Evolutionary conservation across 495 filamentous ascomycete species (phyloP).

Genomic region (Tuber borchii): DNA sequence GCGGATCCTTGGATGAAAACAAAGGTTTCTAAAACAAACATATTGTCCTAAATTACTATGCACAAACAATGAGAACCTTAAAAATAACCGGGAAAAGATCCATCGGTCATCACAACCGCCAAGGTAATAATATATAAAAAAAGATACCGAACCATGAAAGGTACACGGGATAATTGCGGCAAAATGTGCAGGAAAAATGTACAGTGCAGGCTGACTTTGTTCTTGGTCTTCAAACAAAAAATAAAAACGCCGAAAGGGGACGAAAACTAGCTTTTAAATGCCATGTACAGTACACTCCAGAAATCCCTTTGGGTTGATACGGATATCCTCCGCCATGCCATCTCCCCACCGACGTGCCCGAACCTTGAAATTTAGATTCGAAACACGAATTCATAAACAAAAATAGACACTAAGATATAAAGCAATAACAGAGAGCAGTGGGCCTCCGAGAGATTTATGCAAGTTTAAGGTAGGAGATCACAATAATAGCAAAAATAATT

Average conservation of each 20-base stretch:
- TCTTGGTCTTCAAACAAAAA: background rate
- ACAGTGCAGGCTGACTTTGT: background rate
- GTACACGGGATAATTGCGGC: background rate
- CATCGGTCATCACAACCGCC: background rate
- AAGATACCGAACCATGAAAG: background rate
- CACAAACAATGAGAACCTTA: background rate
- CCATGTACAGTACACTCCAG: background rate
- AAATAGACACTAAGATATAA: constrained; percentile 5
- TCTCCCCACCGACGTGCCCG: background rate
- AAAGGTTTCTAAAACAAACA: background rate
- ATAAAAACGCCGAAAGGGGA: background rate
- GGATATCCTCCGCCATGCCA: background rate
- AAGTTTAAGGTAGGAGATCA: background rate
- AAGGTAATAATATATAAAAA: background rate
- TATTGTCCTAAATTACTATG: background rate
- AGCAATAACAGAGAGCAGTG: background rate
- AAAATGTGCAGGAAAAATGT: background rate
- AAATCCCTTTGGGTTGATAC: background rate
- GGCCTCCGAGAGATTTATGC: background rate
- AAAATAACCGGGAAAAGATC: background rate
- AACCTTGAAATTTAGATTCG: background rate
- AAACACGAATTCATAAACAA: background rate
- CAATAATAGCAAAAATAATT: background rate
- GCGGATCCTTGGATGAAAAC: background rate
- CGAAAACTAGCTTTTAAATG: background rate